phyloP scores from a whole-genome alignment of 768 basidiomycete species.

The Hysterangium stoloniferum region DNA sequence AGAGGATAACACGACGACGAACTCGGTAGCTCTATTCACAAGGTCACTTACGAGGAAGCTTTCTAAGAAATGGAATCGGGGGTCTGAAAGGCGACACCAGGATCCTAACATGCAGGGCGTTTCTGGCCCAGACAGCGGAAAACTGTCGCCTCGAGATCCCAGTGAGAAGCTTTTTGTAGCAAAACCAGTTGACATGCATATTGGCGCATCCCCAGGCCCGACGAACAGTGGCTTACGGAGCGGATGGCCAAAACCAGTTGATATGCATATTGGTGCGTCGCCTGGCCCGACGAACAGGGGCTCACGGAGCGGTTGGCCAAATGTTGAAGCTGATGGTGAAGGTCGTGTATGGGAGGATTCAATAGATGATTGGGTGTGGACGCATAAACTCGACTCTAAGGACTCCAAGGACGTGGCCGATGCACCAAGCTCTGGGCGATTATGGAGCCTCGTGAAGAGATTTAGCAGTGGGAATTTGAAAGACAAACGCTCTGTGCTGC shows the following conservation, averaged over 20 bases:
- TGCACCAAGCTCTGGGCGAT: constrained; percentile 10
- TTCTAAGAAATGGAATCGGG: constrained; percentile 4
- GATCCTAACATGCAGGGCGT: too few relatives aligned
- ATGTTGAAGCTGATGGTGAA: background rate
- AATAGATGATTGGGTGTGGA: background rate
- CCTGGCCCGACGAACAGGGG: background rate
- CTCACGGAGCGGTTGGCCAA: background rate
- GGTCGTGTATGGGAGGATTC: constrained; percentile 11
- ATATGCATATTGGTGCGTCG: background rate
- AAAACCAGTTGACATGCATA: background rate
- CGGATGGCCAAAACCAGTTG: background rate
- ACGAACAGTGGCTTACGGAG: background rate
- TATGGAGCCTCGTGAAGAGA: constrained; percentile 66
- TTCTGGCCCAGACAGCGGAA: too few relatives aligned
- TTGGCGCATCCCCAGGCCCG: background rate
- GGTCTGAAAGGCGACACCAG: too few relatives aligned
- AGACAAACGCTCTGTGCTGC: constrained; percentile 36
- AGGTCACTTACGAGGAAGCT: constrained; percentile 4
- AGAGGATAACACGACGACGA: background rate
- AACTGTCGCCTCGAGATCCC: too few relatives aligned
- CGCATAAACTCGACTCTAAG: background rate
- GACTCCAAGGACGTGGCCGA: background rate
- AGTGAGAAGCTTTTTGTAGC: too few relatives aligned
- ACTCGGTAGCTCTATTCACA: too few relatives aligned
- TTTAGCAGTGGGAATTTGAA: constrained; percentile 58